phyloP scores from a whole-genome alignment of 2,329 filamentous ascomycete species.

The Talaromyces sp. region DNA sequence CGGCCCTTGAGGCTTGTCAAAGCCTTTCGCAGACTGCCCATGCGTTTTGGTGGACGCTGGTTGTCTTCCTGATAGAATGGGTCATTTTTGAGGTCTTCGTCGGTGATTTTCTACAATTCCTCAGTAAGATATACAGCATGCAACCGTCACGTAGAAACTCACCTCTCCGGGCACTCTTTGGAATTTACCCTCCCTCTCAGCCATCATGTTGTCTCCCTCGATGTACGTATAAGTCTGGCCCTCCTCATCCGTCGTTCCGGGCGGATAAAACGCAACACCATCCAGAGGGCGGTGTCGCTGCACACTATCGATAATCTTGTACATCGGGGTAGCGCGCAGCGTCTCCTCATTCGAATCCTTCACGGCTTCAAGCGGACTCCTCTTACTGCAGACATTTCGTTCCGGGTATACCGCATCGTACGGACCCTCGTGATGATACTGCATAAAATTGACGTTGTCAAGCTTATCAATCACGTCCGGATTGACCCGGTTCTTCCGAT shows the following conservation, averaged over 20 bases:
- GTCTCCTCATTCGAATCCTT: constrained; percentile 69
- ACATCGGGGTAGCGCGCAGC: constrained; percentile 71
- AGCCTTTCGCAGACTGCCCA: constrained; percentile 18
- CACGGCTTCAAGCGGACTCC: constrained; percentile 73
- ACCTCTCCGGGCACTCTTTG: constrained; percentile 71
- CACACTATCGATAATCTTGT: constrained; percentile 72
- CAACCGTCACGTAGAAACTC: constrained; percentile 36
- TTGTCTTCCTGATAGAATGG: constrained; percentile 31
- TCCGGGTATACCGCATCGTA: constrained; percentile 78
- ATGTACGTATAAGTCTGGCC: constrained; percentile 73
- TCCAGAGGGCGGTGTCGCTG: constrained; percentile 72
- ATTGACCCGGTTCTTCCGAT: constrained; percentile 61
- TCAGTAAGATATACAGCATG: background rate
- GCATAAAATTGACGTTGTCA: constrained; percentile 60
- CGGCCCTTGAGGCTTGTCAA: constrained; percentile 17
- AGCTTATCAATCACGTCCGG: constrained; percentile 78
- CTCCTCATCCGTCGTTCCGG: constrained; percentile 63
- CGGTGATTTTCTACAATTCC: constrained; percentile 35
- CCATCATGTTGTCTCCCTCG: constrained; percentile 83
- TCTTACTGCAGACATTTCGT: constrained; percentile 62
- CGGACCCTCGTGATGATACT: constrained; percentile 86
- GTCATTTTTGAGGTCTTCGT: constrained; percentile 40
- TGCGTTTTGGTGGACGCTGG: constrained; percentile 16
- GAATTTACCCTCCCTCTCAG: constrained; percentile 63
- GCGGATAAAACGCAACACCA: constrained; percentile 72